Base-by-base conservation (phyloP, 2,329 filamentous ascomycete species). In the Chalaropsis thielavioides region DNA sequence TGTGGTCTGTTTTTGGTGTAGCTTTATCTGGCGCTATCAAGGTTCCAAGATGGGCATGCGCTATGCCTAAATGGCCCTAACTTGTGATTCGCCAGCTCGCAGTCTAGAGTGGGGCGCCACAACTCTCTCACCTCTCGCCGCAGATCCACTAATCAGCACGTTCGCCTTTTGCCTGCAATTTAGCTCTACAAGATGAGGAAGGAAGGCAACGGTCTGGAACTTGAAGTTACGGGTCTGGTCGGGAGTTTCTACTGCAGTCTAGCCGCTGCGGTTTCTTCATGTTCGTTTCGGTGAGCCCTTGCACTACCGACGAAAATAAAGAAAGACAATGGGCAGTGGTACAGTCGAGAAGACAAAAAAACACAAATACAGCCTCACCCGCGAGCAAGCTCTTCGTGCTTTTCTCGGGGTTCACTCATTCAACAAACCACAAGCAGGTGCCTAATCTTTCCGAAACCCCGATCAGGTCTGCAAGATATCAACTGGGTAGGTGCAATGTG, bases 371-470 rank as follows among this genome's bases (percentile, higher is more conserved):
- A 10, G 54, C 54, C 27, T 46, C 13, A 11, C 27, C 7, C 31
- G 8, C 38, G 7, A 46, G 8, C 31, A 38, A 38, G 3, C 35
- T 40, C 19, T 41, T 66, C 64, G 64, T 66, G 13, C 19, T 63
- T 66, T 59, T 66, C 64, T 66, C 64, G 64, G 64, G 54, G 61
- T 66, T 41, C 8, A 7, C 7, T 43, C 41, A 22, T n/a, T 6
- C 27, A 60, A 17, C 27, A 22, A 11, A 13, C 11, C 11, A n/a
- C 46, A 24, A 59, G 22, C 35, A 43, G 27, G 41, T 40, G 44
- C 46, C 41, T n/a, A 22, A 58, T 38, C 54, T 58, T 58, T 17
- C 64, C 64, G 64, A 66, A 63, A 66, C 49, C 44, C 64, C 61
- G 64, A 63, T 31, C 40, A 11, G 46, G 15, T 10, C 46, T 27